Conservation (phyloP, 495 filamentous ascomycete species). For the Niebla homalea region DNA sequence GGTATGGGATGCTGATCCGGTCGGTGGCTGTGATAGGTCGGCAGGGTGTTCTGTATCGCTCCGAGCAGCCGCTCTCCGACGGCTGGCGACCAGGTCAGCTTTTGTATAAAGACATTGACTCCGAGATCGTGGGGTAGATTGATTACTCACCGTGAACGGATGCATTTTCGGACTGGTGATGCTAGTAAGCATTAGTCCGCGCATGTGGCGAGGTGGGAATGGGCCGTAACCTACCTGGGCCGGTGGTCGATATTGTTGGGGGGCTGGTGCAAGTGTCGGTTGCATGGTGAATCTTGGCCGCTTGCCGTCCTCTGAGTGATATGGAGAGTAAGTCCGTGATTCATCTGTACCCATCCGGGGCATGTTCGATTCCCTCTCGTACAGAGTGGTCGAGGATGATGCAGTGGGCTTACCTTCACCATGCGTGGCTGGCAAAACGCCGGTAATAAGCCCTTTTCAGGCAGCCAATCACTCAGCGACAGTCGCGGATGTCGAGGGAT, state of each 20-base stretch:
- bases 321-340: too few species aligned
- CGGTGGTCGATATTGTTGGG: slow-evolving; percentile 43
- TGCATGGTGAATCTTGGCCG: slow-evolving; percentile 27
- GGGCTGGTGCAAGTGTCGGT: slow-evolving; percentile 42
- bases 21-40: slow-evolving; percentile 20
- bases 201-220: neutral
- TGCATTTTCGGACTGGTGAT: slow-evolving; percentile 31
- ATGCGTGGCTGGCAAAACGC: too few species aligned
- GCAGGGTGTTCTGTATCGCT: slow-evolving; percentile 26
- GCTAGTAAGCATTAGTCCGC: neutral
- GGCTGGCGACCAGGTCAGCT: slow-evolving; percentile 22
- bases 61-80: slow-evolving; percentile 41
- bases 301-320: too few species aligned
- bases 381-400: too few species aligned
- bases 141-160: slow-evolving; percentile 36
- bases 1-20: slow-evolving; percentile 26
- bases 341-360: too few species aligned
- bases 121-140: neutral
- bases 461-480: too few species aligned
- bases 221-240: slow-evolving; percentile 40
- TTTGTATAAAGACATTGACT: neutral
- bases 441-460: too few species aligned
- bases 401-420: too few species aligned
- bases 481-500: too few species aligned
- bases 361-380: too few species aligned